Percentiles rank a stretch among this genome's conserved stretches.
Conservation (phyloP, 495 filamentous ascomycete species). For the Saxispiralis lemnorum region DNA sequence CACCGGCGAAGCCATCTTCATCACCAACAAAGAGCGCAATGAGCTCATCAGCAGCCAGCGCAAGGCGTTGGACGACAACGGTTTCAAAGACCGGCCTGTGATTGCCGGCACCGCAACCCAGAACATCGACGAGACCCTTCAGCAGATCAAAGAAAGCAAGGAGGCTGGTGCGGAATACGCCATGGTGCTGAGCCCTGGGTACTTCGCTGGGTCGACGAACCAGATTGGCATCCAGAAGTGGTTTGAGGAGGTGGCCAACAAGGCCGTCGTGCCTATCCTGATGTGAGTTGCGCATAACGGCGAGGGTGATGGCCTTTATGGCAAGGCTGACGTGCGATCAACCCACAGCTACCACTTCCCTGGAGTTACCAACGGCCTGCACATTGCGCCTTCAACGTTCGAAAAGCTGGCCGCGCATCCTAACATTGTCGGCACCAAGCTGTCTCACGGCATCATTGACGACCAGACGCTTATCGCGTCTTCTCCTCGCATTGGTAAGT, state of each 20-base stretch:
- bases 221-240: conserved; percentile 17
- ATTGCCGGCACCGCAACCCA: conserved; percentile 51
- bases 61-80: conserved; percentile 34
- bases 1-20: conserved; percentile 52
- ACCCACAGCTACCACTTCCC: conserved; percentile 49
- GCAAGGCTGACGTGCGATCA: background rate
- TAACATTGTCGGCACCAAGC: conserved; percentile 50
- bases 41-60: conserved; percentile 37
- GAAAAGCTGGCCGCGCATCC: conserved; percentile 34
- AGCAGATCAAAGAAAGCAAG: conserved; percentile 37
- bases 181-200: conserved; percentile 19
- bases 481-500: conserved; percentile 24
- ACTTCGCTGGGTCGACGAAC: conserved; percentile 16
- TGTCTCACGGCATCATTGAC: conserved; percentile 48
- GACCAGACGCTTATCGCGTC: conserved; percentile 41
- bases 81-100: conserved; percentile 43
- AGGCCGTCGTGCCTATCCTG: conserved; percentile 17
- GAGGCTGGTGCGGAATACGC: conserved; percentile 48
- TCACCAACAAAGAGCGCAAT: conserved; percentile 40
- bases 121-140: conserved; percentile 43
- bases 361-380: conserved; percentile 43
- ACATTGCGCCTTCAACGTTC: conserved; percentile 37
- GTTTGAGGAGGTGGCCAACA: conserved; percentile 17
- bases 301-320: no score
- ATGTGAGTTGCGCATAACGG: conserved; percentile 12